Conservation (phyloP, 352 stramenopile species). For the Phytopythium delawarense region DNA sequence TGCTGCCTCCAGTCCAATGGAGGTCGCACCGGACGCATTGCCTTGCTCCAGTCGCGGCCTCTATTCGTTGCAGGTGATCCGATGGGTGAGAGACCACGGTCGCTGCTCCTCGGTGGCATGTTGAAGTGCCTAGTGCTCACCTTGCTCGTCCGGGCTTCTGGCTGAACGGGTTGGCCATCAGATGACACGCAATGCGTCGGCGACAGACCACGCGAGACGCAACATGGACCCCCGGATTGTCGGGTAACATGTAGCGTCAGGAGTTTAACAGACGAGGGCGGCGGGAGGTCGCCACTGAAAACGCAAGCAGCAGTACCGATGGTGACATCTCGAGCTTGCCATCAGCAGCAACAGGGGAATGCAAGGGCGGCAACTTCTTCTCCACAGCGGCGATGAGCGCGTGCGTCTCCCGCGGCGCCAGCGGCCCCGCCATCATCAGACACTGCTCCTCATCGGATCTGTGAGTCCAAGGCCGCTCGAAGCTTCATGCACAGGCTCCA, state of each 20-base stretch:
- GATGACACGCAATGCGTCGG: slow-evolving; percentile 17
- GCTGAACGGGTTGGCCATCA: slow-evolving; percentile 7
- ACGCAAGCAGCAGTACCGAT: slow-evolving; percentile 4
- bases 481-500: not conserved
- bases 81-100: not conserved
- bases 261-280: not conserved
- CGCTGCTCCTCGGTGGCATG: not conserved
- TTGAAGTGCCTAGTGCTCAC: slow-evolving; percentile 10
- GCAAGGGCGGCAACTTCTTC: slow-evolving; percentile 10
- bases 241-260: not conserved
- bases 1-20: not conserved
- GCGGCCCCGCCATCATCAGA: slow-evolving; percentile 73
- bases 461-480: not conserved
- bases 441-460: slow-evolving; percentile 12
- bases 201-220: slow-evolving; percentile 20
- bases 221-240: not conserved
- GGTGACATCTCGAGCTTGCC: not conserved
- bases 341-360: not conserved
- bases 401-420: slow-evolving; percentile 38
- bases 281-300: not conserved
- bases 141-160: slow-evolving; percentile 13
- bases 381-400: slow-evolving; percentile 40
- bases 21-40: not conserved
- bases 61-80: slow-evolving; percentile 5
- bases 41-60: slow-evolving; percentile 9